phyloP scores from a whole-genome alignment of 2,329 filamentous ascomycete genomes.

The Colletotrichum sp. region DNA sequence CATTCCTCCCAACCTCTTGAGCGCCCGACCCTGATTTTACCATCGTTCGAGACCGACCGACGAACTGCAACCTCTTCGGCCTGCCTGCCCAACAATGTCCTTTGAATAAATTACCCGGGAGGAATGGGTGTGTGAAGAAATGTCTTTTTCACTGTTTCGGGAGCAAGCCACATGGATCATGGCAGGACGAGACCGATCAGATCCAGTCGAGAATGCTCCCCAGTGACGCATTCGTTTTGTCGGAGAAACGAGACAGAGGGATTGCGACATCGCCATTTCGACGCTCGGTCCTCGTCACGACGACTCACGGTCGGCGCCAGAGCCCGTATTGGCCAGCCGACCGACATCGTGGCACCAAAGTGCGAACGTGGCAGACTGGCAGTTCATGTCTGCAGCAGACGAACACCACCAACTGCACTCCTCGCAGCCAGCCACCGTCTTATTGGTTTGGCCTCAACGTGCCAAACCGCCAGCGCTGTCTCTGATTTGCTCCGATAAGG shows the following conservation, averaged over 20 bases:
- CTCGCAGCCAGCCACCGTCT: not conserved
- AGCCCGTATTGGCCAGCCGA: not conserved
- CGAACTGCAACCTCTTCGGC: not conserved
- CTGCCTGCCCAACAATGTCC: not conserved
- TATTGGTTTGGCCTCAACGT: constrained; percentile 1
- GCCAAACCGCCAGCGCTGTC: not conserved
- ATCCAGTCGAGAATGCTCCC: not conserved
- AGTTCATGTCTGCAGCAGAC: not conserved
- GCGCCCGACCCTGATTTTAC: not conserved
- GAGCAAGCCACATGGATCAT: not conserved
- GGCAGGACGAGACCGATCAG: not conserved
- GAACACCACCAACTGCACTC: not conserved
- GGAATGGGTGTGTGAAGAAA: not conserved
- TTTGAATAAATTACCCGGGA: not conserved
- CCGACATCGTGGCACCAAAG: not conserved
- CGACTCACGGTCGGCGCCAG: not conserved
- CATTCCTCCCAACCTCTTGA: constrained; percentile 2
- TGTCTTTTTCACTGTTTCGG: not conserved
- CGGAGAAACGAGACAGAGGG: not conserved
- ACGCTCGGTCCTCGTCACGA: not conserved
- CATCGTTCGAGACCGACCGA: not conserved
- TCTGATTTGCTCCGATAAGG: not conserved
- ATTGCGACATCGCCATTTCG: not conserved
- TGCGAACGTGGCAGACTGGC: not conserved
- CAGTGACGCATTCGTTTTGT: constrained; percentile 2